Base-by-base conservation (phyloP, 345 rosid species). In the Lagerstroemia speciosa region DNA sequence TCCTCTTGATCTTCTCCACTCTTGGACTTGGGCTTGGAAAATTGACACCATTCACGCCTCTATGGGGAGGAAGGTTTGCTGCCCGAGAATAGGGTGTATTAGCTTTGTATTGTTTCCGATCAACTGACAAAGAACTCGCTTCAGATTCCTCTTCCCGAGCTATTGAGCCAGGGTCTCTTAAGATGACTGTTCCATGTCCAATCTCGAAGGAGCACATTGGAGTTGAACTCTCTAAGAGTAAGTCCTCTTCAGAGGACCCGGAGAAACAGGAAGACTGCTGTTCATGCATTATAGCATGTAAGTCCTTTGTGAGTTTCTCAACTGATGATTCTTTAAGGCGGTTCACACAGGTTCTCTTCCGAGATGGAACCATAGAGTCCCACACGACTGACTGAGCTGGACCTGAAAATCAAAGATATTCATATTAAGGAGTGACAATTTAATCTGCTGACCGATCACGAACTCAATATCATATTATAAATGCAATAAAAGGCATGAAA, bases 71-170 rank as follows among this genome's bases (percentile, higher is more conserved):
- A 75, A 63, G 78, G 67, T 67, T 60, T 70, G 72, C 57, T 43
- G 84, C 70, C 74, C 75, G 84, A 33, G 98, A 91, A 78, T 91
- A 87, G 69, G 85, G 91, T 68, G 85, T 95, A 55, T 74, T 85
- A 69, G 75, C 69, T 27, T 82, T 78, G 55, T 78, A 79, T 20
- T 68, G 82, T 52, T 83, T 93, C 79, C 82, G 85, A 81, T 93
- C 96, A 71, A 89, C 88, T 1, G 98, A 89, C 40, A 91, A 86
- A 17, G 99, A 94, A 78, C 98, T 94, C 50, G 97, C 92, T 82
- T 92, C 98, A 46, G 99, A 94, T 79, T 94, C 98, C 81, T 95
- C 98, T 55, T 95, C 98, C 71, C 93, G 89, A 81, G 89, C 86
- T 78, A 87, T 78, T 69, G 85, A 78, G 70, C 87, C 85, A 2